Conservation (phyloP, 2,329 filamentous ascomycete genomes). For the Epichloe baconii region DNA sequence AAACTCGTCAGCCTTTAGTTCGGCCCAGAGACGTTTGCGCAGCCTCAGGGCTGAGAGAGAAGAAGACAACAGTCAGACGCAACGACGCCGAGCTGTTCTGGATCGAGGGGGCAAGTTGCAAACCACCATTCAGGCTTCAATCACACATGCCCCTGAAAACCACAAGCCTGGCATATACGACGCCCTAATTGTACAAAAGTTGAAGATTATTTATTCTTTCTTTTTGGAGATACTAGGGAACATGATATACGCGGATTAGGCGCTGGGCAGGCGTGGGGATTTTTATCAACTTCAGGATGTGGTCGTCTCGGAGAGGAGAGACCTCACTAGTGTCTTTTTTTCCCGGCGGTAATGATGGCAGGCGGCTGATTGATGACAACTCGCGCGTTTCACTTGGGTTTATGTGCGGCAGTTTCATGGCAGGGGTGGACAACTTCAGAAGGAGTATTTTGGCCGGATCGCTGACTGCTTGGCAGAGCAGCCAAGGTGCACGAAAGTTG, state of each 20-base stretch:
- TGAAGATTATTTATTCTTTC: not conserved
- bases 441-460: constrained; percentile 1
- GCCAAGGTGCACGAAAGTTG: constrained; percentile 2
- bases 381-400: constrained; percentile 12
- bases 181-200: constrained; percentile 3
- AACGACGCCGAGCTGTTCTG: not conserved
- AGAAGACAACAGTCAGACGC: not conserved
- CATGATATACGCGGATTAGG: constrained; percentile 1
- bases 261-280: not conserved
- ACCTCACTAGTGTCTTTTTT: constrained; percentile 15
- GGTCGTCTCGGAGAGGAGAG: constrained; percentile 6
- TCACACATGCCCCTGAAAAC: not conserved
- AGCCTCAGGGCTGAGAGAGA: not conserved
- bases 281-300: not conserved
- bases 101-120: not conserved
- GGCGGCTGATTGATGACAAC: constrained; percentile 15
- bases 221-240: constrained; percentile 1
- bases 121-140: not conserved
- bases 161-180: not conserved
- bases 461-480: constrained; percentile 4
- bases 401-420: constrained; percentile 7
- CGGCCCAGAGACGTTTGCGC: not conserved
- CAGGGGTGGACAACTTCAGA: constrained; percentile 1
- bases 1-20: not conserved
- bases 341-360: constrained; percentile 17